phyloP scores from a whole-genome alignment of 2,329 filamentous ascomycete genomes.

The Metarhizium robertsii region DNA sequence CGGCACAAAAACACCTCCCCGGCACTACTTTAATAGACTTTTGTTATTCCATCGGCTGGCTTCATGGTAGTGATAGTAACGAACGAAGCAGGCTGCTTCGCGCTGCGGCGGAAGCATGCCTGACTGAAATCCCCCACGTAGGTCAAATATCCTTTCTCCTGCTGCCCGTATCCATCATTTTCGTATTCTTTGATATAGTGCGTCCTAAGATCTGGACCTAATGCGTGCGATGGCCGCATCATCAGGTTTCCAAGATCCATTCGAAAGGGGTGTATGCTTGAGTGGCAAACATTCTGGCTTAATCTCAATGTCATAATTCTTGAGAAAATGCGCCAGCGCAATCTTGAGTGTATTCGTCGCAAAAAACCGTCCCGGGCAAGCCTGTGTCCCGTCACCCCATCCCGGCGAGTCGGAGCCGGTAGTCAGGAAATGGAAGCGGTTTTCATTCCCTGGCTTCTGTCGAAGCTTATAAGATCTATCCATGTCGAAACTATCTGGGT shows the following conservation, averaged over 20 bases:
- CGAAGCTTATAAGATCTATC: slow-evolving; percentile 11
- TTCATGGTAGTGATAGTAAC: too few species aligned
- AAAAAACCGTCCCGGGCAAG: slow-evolving; percentile 15
- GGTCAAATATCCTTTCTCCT: too few species aligned
- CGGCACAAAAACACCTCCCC: too few species aligned
- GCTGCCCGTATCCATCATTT: too few species aligned
- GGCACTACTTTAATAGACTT: too few species aligned
- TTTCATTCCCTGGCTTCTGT: slow-evolving; percentile 10
- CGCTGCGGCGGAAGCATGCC: too few species aligned
- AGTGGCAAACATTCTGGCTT: slow-evolving; percentile 3
- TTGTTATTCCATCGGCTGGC: too few species aligned
- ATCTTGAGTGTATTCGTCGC: slow-evolving; percentile 16
- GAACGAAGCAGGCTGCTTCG: too few species aligned
- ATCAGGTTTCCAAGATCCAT: slow-evolving; percentile 16
- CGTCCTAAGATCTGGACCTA: too few species aligned
- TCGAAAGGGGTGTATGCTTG: slow-evolving; percentile 4
- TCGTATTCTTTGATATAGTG: too few species aligned
- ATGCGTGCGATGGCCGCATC: too few species aligned
- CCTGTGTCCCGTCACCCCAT: slow-evolving; percentile 18
- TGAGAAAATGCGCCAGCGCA: slow-evolving; percentile 11
- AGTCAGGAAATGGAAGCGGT: slow-evolving; percentile 11
- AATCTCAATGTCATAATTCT: slow-evolving; percentile 14
- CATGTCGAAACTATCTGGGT: slow-evolving; percentile 13
- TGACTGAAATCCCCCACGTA: too few species aligned
- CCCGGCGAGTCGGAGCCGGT: slow-evolving; percentile 10